These are phyloP conservation scores for Lasiosphaeris hirsuta DNA, from an alignment of 495 filamentous ascomycete species.

Conservation along the genomic window DNA sequence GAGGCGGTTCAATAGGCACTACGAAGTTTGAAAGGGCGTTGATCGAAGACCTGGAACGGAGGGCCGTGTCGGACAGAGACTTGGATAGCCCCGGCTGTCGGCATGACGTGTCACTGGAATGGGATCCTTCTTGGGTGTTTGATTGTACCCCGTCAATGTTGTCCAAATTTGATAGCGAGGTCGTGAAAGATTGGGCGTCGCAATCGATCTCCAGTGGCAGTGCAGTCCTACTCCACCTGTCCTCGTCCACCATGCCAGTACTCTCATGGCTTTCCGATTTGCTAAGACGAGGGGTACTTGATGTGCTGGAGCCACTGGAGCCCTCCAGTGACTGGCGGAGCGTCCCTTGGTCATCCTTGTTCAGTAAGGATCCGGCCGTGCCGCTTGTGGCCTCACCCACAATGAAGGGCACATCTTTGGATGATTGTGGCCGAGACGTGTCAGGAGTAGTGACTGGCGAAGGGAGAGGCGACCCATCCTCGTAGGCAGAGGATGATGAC, in stretches of 20 bases:
- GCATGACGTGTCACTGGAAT: neutral
- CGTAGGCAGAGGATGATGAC: constrained; percentile 41
- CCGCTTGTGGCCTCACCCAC: constrained; percentile 8
- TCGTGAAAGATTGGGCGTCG: constrained; percentile 29
- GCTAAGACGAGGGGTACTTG: constrained; percentile 24
- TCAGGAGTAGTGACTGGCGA: constrained; percentile 43
- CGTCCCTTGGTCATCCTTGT: constrained; percentile 25
- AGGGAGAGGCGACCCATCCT: constrained; percentile 40
- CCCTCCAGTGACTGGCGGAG: constrained; percentile 18
- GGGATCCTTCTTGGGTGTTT: neutral
- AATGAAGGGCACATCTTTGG: constrained; percentile 27
- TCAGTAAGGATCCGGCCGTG: neutral
- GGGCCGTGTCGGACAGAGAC: constrained; percentile 10
- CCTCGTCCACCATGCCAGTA: constrained; percentile 19
- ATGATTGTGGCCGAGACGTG: constrained; percentile 44
- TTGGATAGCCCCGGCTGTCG: constrained; percentile 6
- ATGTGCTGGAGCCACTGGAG: constrained; percentile 17
- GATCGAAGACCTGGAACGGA: neutral
- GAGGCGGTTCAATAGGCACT: constrained; percentile 2
- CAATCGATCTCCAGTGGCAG: constrained; percentile 34
- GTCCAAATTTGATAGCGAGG: constrained; percentile 20
- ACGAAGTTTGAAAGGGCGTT: neutral
- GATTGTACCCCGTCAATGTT: neutral
- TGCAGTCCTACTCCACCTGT: constrained; percentile 36
- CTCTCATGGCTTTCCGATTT: constrained; percentile 8